These are phyloP conservation scores for Scenedesmus sp. DNA, from an alignment of 163 green algal species.

Conservation along the genomic window DNA sequence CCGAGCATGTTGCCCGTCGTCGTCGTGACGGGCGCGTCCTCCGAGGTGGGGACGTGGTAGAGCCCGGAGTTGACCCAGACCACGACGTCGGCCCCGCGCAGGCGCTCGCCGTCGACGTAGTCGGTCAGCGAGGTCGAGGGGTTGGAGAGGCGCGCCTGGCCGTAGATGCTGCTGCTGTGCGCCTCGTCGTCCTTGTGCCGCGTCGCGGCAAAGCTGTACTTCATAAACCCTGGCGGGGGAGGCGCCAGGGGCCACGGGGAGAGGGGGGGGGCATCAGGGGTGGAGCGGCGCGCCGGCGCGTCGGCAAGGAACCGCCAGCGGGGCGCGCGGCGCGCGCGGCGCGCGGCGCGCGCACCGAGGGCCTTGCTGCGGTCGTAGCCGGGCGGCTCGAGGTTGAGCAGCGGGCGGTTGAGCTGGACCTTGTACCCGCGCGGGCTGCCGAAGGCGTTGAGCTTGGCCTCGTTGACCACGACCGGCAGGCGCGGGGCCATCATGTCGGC, in stretches of 20 bases:
- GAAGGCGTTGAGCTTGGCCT: slow-evolving; percentile 15
- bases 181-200: slow-evolving; percentile 26
- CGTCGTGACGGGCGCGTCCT: slow-evolving; percentile 43
- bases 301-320: neutral
- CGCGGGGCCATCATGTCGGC: slow-evolving; percentile 8
- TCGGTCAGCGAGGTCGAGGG: slow-evolving; percentile 13
- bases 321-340: too few species aligned
- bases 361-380: slow-evolving; percentile 6
- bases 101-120: slow-evolving; percentile 28
- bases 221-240: slow-evolving; percentile 31
- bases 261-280: too few species aligned
- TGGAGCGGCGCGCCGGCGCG: too few species aligned
- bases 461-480: slow-evolving; percentile 38
- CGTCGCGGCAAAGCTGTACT: slow-evolving; percentile 41
- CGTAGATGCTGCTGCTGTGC: slow-evolving; percentile 47
- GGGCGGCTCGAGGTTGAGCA: slow-evolving; percentile 22
- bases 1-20: slow-evolving; percentile 43
- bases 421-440: slow-evolving; percentile 44
- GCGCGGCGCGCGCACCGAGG: too few species aligned
- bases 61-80: slow-evolving; percentile 41
- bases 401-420: slow-evolving; percentile 36
- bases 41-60: slow-evolving; percentile 39
- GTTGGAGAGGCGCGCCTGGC: slow-evolving; percentile 31
- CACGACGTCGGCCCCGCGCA: slow-evolving; percentile 36
- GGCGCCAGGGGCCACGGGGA: too few species aligned